Evolutionary conservation across 257 asterid species (phyloP).

Genomic region (Knoxia roxburghii): DNA sequence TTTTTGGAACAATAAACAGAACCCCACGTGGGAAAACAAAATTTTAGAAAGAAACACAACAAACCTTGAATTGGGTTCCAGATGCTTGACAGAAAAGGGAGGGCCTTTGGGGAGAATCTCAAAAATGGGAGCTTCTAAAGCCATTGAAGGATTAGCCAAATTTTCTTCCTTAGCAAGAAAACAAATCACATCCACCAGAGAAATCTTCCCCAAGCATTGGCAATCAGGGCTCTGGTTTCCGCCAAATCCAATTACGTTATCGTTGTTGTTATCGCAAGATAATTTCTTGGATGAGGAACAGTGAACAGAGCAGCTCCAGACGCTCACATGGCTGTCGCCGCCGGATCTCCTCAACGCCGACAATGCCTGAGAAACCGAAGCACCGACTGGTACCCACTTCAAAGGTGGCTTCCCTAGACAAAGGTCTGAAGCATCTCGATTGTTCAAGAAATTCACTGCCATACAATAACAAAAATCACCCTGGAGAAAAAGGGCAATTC

Average conservation of each 20-base stretch:
- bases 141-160: slow-evolving; percentile 51
- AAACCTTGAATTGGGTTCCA: slow-evolving; percentile 64
- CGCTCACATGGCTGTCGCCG: slow-evolving; percentile 49
- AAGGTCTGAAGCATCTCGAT: slow-evolving; percentile 62
- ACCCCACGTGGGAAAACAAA: too few species aligned
- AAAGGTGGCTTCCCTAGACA: slow-evolving; percentile 82
- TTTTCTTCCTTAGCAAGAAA: slow-evolving; percentile 57
- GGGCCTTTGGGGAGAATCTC: slow-evolving; percentile 39
- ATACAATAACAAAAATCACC: slow-evolving; percentile 37
- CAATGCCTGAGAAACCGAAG: slow-evolving; percentile 49
- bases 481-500: too few species aligned
- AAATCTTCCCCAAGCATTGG: slow-evolving; percentile 59
- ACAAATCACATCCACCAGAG: slow-evolving; percentile 53
- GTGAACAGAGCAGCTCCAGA: slow-evolving; percentile 42
- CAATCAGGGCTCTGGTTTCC: slow-evolving; percentile 18
- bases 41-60: neutral
- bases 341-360: slow-evolving; percentile 45
- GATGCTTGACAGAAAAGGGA: slow-evolving; percentile 44
- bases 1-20: neutral
- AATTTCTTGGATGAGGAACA: slow-evolving; percentile 10
- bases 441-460: slow-evolving; percentile 62
- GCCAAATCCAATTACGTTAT: too few species aligned
- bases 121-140: slow-evolving; percentile 46
- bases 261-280: slow-evolving; percentile 7
- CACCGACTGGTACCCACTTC: slow-evolving; percentile 37